Base-by-base conservation (phyloP, 768 basidiomycete species). In the Tricholoma terreum region DNA sequence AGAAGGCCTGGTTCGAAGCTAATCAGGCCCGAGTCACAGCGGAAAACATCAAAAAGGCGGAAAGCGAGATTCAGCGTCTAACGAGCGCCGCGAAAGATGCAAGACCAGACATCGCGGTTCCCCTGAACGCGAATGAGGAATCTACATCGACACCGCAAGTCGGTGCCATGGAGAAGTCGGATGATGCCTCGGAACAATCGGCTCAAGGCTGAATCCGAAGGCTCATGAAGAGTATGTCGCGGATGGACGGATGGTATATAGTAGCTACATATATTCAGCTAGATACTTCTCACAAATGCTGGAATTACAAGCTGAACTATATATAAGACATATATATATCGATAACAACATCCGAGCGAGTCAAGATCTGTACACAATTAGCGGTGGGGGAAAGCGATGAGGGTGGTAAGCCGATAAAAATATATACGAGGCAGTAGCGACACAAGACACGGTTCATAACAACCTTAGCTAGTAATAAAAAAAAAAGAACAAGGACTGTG, bases 1-100 rank as follows among this genome's bases (percentile, higher is more conserved):
- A 98, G 82, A 94, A 94, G 77, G 80, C 86, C 21, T 98, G 94
- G 94, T 97, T 85, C 66, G 86, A 89, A 70, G 95, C 91, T 31
- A 98, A 98, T 75, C 94, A 95, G 72, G 83, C 82, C 24, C 84
- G 84, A 21, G 83, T 82, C 60, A 93, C 92, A 2, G 81, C 83
- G 4, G 90, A 91, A 67, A 90, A 91, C 63, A 76, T 94, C 51
- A 83, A 85, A 36, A 89, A 89, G 73, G 92, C 88, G 11, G 88
- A 93, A 69, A 81, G 79, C 12, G 83, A 89, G 61, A 90, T 94
- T 67, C 74, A 80, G 63, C 83, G 83, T 51, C 77, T 92, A 55
- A 78, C 73, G 36, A 75, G 65, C 36, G 67, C 69, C n/a, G 55
- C 63, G 54, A 81, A 82, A 64, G 66, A 73, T 43, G 69, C 70